Percentiles rank a stretch among this genome's conserved stretches.
Evolutionary conservation across 2,329 filamentous ascomycete species (phyloP).

Genomic region (Botryosphaeria dothidea): DNA sequence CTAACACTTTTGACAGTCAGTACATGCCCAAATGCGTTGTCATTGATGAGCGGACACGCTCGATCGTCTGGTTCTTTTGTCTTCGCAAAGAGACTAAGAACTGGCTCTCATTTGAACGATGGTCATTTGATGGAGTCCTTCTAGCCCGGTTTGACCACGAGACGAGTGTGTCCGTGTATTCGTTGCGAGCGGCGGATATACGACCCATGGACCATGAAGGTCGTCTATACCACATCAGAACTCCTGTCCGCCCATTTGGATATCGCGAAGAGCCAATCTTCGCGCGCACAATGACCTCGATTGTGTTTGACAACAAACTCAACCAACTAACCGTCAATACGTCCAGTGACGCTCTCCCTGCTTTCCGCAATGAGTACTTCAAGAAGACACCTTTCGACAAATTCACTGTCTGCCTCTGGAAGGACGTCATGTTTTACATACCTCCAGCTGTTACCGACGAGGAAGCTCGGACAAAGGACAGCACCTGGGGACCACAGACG

Average conservation of each 20-base stretch:
- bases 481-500: constrained; percentile 8
- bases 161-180: neutral
- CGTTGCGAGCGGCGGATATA: neutral
- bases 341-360: neutral
- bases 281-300: neutral
- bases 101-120: constrained; percentile 11
- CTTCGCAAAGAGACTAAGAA: constrained; percentile 1
- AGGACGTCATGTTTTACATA: constrained; percentile 6
- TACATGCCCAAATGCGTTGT: constrained; percentile 15
- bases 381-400: constrained; percentile 4
- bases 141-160: neutral
- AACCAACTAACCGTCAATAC: constrained; percentile 1
- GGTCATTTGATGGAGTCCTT: constrained; percentile 10
- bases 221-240: constrained; percentile 6
- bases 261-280: constrained; percentile 1
- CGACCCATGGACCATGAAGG: constrained; percentile 11
- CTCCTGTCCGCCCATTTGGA: constrained; percentile 5
- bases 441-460: constrained; percentile 4
- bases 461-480: constrained; percentile 7
- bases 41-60: neutral
- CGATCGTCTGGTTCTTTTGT: constrained; percentile 7
- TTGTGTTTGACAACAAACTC: constrained; percentile 10
- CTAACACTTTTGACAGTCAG: neutral
- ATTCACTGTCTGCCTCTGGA: constrained; percentile 8
- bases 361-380: constrained; percentile 3